Evolutionary conservation across 2,329 filamentous ascomycete genomes (phyloP).

Genomic region (Pseudogymnoascus sp.): DNA sequence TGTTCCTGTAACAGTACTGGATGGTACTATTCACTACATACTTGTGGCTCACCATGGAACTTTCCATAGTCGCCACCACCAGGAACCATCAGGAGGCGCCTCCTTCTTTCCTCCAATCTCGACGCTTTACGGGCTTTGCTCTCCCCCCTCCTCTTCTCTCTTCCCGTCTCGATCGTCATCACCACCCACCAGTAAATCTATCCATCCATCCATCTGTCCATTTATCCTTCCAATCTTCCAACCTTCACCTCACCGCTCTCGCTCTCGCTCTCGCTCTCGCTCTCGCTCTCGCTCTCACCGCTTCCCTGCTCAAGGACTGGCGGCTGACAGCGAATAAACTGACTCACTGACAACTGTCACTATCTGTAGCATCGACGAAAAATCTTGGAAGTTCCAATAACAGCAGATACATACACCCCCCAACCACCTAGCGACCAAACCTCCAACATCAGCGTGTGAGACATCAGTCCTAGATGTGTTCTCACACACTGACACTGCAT

Average conservation of each 20-base stretch:
- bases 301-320: neutral
- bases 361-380: neutral
- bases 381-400: neutral
- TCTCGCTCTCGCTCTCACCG: too few relatives aligned
- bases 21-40: neutral
- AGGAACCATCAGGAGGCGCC: neutral
- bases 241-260: neutral
- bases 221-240: neutral
- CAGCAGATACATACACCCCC: neutral
- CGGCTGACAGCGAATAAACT: neutral
- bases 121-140: neutral
- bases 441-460: neutral
- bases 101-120: neutral
- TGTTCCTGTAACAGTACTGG: neutral
- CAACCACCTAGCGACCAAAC: neutral
- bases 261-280: neutral
- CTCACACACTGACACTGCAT: neutral
- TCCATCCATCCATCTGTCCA: neutral
- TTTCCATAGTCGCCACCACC: neutral
- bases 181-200: neutral
- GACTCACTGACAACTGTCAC: neutral
- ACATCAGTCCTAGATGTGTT: neutral
- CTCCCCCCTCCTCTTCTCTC: neutral
- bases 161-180: neutral
- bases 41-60: neutral